Percentiles rank a stretch among this genome's conserved stretches.
Conservation (phyloP, 805 yeast genomes). For the Metschnikowia koreensis region DNA sequence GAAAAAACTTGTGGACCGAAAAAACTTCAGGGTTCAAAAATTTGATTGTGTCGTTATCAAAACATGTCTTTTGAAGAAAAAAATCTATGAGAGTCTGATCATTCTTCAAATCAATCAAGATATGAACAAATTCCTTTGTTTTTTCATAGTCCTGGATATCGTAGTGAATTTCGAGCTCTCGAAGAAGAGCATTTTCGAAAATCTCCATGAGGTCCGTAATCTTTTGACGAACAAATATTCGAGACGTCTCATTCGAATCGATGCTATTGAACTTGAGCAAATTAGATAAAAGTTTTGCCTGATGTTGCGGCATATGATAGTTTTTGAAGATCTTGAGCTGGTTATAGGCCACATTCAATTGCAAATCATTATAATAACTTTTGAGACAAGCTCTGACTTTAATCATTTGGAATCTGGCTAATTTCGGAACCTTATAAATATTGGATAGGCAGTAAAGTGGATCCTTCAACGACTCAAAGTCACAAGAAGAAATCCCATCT, state of each 20-base stretch:
- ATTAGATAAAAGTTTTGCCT: conserved; percentile 44
- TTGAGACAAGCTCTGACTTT: conserved; percentile 38
- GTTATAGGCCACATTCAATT: conserved; percentile 38
- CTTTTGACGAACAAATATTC: conserved; percentile 36
- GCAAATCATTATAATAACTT: conserved; percentile 48
- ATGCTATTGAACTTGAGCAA: conserved; percentile 39
- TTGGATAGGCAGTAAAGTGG: conserved; percentile 38
- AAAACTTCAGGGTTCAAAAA: conserved; percentile 31
- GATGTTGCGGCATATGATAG: conserved; percentile 51
- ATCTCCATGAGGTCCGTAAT: conserved; percentile 59
- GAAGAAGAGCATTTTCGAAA: conserved; percentile 66
- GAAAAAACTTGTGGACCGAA: conserved; percentile 24
- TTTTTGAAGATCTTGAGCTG: conserved; percentile 46
- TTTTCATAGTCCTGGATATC: conserved; percentile 44
- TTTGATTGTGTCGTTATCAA: conserved; percentile 34
- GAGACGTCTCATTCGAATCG: conserved; percentile 29
- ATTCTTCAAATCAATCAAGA: conserved; percentile 36
- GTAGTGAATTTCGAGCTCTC: conserved; percentile 63
- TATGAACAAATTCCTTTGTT: conserved; percentile 35
- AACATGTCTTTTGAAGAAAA: conserved; percentile 42
- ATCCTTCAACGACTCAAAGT: conserved; percentile 16
- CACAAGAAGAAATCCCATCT: conserved; percentile 3
- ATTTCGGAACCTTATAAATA: conserved; percentile 23
- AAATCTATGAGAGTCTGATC: conserved; percentile 45
- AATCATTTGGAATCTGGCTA: conserved; percentile 40